Conservation (phyloP, 1,284 basidiomycete species). For the Ustilago nuda region DNA sequence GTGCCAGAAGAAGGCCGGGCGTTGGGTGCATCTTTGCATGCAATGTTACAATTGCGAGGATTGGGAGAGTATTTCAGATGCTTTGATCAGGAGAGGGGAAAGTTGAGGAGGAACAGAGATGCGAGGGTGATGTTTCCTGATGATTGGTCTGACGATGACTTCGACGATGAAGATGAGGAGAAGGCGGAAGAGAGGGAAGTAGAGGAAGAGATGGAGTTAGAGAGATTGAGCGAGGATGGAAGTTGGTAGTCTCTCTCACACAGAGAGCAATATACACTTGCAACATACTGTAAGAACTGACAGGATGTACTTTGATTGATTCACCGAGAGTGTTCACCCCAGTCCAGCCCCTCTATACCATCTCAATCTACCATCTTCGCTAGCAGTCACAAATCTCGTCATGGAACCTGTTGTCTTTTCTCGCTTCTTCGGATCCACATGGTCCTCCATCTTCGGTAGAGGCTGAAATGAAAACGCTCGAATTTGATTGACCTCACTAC, state of each 20-base stretch:
- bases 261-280: constrained; percentile 1
- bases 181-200: background rate
- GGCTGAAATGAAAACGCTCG: constrained; percentile 34
- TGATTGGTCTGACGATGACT: constrained; percentile 35
- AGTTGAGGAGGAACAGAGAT: constrained; percentile 21
- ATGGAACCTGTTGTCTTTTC: background rate
- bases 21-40: constrained; percentile 11
- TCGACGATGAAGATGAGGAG: constrained; percentile 8
- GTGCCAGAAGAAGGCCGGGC: constrained; percentile 12
- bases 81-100: constrained; percentile 31
- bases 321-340: constrained; percentile 5
- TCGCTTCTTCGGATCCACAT: background rate
- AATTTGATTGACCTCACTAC: constrained; percentile 14
- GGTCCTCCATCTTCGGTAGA: background rate
- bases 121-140: constrained; percentile 38
- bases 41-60: constrained; percentile 20
- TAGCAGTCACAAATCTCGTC: constrained; percentile 45
- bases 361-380: constrained; percentile 38
- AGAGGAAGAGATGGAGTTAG: background rate
- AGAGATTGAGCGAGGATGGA: constrained; percentile 24
- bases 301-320: background rate
- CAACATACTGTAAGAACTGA: background rate
- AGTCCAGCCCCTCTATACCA: constrained; percentile 50
- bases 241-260: constrained; percentile 14
- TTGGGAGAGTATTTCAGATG: constrained; percentile 42